Conservation (phyloP, 2,329 filamentous ascomycete species). For the Aspergillus cejpii region DNA sequence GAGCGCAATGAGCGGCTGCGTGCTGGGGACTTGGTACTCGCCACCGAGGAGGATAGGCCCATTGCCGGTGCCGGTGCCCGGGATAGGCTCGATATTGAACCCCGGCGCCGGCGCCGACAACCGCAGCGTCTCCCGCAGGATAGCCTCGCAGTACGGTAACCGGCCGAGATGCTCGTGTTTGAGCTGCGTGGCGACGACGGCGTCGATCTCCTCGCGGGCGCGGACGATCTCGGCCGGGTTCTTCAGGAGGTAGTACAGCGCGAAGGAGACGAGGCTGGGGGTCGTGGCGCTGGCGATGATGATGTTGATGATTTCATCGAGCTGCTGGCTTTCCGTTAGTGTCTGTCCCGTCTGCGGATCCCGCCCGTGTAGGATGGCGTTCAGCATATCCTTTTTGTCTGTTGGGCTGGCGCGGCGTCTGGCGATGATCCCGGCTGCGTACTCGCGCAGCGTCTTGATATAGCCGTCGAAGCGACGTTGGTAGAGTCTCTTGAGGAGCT, state of each 20-base stretch:
- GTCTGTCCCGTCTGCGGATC: conserved; percentile 57
- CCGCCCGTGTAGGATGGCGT: conserved; percentile 52
- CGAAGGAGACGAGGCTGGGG: conserved; percentile 59
- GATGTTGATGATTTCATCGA: conserved; percentile 64
- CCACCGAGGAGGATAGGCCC: conserved; percentile 49
- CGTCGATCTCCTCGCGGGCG: conserved; percentile 62
- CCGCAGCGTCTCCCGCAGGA: conserved; percentile 61
- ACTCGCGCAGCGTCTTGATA: conserved; percentile 50
- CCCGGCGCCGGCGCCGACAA: conserved; percentile 55
- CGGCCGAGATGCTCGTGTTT: conserved; percentile 53
- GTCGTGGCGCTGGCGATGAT: conserved; percentile 64
- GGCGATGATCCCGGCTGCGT: conserved; percentile 52
- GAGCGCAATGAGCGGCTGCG: conserved; percentile 48
- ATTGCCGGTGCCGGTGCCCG: no score
- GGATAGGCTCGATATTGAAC: conserved; percentile 50
- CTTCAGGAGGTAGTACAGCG: conserved; percentile 59
- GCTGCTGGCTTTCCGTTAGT: conserved; percentile 54
- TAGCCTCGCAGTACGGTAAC: conserved; percentile 60
- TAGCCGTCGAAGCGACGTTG: conserved; percentile 49
- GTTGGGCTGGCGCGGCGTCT: conserved; percentile 49
- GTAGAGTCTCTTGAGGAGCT: conserved; percentile 50
- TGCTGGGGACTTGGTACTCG: conserved; percentile 54
- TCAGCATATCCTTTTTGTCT: conserved; percentile 55
- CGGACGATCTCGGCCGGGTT: conserved; percentile 54
- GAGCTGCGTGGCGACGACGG: conserved; percentile 21